These are phyloP conservation scores for Leptographium procerum DNA, from an alignment of 2,329 filamentous ascomycete genomes.

Conservation along the genomic window DNA sequence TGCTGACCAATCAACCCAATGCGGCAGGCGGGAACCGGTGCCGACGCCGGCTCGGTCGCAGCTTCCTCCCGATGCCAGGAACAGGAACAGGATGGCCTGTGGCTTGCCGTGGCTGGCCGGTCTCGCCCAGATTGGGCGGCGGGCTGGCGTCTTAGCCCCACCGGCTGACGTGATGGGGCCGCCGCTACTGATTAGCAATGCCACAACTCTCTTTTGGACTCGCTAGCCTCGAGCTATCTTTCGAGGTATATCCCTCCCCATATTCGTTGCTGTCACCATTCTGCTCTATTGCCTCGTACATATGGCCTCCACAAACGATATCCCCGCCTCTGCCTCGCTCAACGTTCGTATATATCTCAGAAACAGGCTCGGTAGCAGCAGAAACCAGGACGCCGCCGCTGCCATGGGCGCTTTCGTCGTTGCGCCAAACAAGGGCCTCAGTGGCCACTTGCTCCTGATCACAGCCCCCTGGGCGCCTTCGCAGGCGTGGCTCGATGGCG, in stretches of 20 bases:
- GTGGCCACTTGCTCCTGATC: conserved; percentile 37
- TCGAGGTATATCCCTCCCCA: not conserved
- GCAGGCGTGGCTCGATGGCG: conserved; percentile 21
- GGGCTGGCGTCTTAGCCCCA: not conserved
- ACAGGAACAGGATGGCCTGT: not conserved
- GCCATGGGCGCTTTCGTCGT: not conserved
- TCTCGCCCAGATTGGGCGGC: not conserved
- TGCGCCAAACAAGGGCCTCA: conserved; percentile 24
- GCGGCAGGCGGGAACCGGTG: not conserved
- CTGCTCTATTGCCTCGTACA: too few species aligned
- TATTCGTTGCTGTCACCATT: too few species aligned
- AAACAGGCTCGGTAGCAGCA: not conserved
- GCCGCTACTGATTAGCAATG: not conserved
- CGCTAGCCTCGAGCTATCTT: not conserved
- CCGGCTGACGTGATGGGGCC: not conserved
- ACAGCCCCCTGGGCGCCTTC: conserved; percentile 23
- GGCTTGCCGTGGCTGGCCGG: too few species aligned
- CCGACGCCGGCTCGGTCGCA: not conserved
- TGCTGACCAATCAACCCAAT: not conserved
- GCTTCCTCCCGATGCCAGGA: not conserved
- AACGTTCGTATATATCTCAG: not conserved
- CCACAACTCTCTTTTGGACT: not conserved
- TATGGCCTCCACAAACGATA: not conserved
- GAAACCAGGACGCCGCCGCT: not conserved
- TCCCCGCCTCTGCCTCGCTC: not conserved